Evolutionary conservation across 2,329 filamentous ascomycete genomes (phyloP).

Genomic region (Daldinia sp.): DNA sequence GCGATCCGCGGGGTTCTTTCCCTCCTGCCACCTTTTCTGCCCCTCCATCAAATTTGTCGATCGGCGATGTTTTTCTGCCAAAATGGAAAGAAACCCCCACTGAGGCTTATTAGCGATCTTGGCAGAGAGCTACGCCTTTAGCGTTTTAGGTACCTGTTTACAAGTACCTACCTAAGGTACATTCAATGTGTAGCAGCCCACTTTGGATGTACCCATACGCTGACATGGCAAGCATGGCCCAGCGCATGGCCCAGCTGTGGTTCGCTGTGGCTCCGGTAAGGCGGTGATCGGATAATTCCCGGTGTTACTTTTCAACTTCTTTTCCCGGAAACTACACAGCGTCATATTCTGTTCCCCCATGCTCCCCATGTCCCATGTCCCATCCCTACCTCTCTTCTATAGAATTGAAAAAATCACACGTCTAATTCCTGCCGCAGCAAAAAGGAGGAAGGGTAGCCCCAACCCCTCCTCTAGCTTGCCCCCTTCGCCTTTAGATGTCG

Average conservation of each 20-base stretch:
- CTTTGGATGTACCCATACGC: too few species aligned
- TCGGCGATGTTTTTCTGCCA: constrained; percentile 37
- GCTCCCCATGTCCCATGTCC: constrained; percentile 5
- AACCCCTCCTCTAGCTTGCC: constrained; percentile 6
- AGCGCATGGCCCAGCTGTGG: neutral
- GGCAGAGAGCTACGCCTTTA: constrained; percentile 13
- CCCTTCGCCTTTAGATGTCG: constrained; percentile 42
- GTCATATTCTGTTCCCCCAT: constrained; percentile 19
- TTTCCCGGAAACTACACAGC: constrained; percentile 23
- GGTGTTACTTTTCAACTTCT: constrained; percentile 20
- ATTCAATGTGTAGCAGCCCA: neutral
- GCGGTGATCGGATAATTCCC: constrained; percentile 39
- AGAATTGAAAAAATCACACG: constrained; percentile 3
- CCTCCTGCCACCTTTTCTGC: constrained; percentile 1
- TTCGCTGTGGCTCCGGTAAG: constrained; percentile 8
- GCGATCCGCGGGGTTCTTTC: constrained; percentile 35
- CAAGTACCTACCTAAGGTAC: constrained; percentile 5
- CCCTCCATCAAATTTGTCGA: constrained; percentile 38
- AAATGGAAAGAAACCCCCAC: constrained; percentile 33
- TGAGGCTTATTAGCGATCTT: constrained; percentile 40
- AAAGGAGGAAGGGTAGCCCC: constrained; percentile 25
- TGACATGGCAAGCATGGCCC: neutral
- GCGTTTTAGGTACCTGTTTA: constrained; percentile 6
- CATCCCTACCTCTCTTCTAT: neutral
- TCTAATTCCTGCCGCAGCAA: constrained; percentile 18